A percentile compares a stretch with the other conserved stretches of the same genome.
phyloP scores from a whole-genome alignment of 2,329 filamentous ascomycete genomes.

The Alternaria gaisen region DNA sequence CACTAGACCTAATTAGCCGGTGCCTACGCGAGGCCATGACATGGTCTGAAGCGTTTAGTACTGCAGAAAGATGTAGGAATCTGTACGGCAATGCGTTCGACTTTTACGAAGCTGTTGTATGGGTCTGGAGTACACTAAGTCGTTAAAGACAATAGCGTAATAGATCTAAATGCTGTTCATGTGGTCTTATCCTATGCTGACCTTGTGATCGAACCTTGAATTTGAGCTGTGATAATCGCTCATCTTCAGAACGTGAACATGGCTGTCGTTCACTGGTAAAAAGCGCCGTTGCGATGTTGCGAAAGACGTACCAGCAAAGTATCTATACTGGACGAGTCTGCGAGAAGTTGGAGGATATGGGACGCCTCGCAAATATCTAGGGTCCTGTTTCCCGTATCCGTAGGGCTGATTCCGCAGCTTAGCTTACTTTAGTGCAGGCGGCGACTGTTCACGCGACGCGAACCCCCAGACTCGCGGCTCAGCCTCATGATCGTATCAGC shows the following conservation, averaged over 20 bases:
- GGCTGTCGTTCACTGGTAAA: background rate
- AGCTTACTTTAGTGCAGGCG: background rate
- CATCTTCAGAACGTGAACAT: background rate
- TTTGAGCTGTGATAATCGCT: background rate
- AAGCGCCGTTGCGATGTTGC: background rate
- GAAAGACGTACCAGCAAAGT: background rate
- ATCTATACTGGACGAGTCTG: background rate
- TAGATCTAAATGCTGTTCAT: background rate
- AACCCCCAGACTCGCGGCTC: constrained; percentile 2
- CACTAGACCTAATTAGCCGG: constrained; percentile 41
- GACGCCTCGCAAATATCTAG: background rate
- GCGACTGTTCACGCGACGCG: constrained; percentile 1
- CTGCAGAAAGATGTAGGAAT: background rate
- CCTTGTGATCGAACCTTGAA: background rate
- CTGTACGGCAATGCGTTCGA: background rate
- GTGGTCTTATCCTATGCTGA: background rate
- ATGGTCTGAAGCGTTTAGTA: constrained; percentile 1
- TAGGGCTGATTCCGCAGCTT: constrained; percentile 7
- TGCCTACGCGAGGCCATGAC: constrained; percentile 23
- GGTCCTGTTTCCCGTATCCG: background rate
- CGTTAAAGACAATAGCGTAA: constrained; percentile 8
- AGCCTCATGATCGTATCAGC: constrained; percentile 21
- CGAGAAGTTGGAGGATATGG: too few species aligned
- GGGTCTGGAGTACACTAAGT: background rate
- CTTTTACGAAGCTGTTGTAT: constrained; percentile 5